phyloP scores from a whole-genome alignment of 2,329 filamentous ascomycete species.

The Magnaporthiopsis incrustans region DNA sequence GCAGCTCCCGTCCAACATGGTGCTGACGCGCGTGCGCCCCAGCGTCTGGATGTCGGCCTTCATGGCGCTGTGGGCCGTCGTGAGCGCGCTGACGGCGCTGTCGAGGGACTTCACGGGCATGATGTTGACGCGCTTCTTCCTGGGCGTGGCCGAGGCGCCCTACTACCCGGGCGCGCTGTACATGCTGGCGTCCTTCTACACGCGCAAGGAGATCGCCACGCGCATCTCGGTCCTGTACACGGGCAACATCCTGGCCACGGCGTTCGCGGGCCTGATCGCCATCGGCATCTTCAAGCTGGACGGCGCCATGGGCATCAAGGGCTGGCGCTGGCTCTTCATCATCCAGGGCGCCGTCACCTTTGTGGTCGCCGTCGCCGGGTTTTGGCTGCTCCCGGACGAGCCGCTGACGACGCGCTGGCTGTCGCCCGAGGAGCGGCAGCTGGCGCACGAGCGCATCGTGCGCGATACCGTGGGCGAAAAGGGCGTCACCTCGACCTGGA shows the following conservation, averaged over 20 bases:
- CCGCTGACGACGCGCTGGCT: conserved; percentile 42
- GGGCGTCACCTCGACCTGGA: not conserved
- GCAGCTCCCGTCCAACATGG: conserved; percentile 17
- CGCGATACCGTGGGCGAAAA: conserved; percentile 3
- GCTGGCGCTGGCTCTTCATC: conserved; percentile 57
- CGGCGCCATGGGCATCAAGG: conserved; percentile 19
- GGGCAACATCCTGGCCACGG: conserved; percentile 46
- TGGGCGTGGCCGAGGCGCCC: conserved; percentile 27
- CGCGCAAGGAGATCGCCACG: conserved; percentile 8
- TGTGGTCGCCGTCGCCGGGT: conserved; percentile 40
- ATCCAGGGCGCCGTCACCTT: conserved; percentile 62
- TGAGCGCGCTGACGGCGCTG: conserved; percentile 20
- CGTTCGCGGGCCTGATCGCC: conserved; percentile 54
- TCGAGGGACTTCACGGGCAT: conserved; percentile 24
- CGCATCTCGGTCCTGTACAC: conserved; percentile 10
- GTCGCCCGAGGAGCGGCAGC: conserved; percentile 31
- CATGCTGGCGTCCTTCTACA: conserved; percentile 11
- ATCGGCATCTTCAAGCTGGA: conserved; percentile 59
- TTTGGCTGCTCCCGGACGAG: conserved; percentile 44
- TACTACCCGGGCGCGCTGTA: conserved; percentile 15
- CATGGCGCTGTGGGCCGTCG: conserved; percentile 15
- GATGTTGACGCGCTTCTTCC: conserved; percentile 27
- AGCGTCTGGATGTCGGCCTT: conserved; percentile 28
- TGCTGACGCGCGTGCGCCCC: conserved; percentile 20
- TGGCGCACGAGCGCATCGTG: conserved; percentile 23